These are phyloP conservation scores for Citrullus mucosospermus DNA, from an alignment of 306 rosid species.

Conservation along the genomic window DNA sequence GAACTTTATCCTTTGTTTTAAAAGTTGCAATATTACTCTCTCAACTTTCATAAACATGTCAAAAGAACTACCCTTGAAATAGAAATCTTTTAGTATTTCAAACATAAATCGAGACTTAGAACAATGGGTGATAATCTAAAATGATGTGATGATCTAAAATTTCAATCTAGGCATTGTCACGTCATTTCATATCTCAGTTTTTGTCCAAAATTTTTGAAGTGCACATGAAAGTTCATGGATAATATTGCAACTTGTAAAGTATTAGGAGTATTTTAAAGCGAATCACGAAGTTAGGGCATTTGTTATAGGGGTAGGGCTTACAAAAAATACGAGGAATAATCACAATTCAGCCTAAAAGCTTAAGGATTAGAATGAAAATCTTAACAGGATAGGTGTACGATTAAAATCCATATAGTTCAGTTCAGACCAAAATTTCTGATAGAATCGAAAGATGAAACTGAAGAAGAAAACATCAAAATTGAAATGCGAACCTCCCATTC, in stretches of 20 bases:
- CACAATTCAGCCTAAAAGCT: not conserved
- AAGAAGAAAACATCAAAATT: slow-evolving; percentile 11
- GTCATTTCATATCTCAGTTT: too few relatives aligned
- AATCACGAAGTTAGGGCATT: too few relatives aligned
- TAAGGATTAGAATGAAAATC: not conserved
- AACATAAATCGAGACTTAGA: too few relatives aligned
- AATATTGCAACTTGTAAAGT: too few relatives aligned
- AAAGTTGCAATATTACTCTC: not conserved
- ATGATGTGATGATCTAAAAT: too few relatives aligned
- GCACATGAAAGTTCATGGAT: too few relatives aligned
- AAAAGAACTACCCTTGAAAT: too few relatives aligned
- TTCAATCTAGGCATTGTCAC: too few relatives aligned
- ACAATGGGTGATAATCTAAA: too few relatives aligned
- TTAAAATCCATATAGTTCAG: not conserved
- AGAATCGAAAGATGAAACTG: not conserved
- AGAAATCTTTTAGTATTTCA: too few relatives aligned
- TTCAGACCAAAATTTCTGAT: not conserved
- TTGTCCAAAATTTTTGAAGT: too few relatives aligned
- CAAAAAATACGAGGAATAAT: not conserved
- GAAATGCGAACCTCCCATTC: slow-evolving; percentile 94
- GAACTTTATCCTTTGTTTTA: not conserved
- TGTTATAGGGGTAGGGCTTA: not conserved
- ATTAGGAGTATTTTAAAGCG: too few relatives aligned
- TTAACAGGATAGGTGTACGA: not conserved
- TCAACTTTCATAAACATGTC: not conserved